Evolutionary conservation across 2,329 filamentous ascomycete species (phyloP).

Genomic region (Fusarium transvaalense): DNA sequence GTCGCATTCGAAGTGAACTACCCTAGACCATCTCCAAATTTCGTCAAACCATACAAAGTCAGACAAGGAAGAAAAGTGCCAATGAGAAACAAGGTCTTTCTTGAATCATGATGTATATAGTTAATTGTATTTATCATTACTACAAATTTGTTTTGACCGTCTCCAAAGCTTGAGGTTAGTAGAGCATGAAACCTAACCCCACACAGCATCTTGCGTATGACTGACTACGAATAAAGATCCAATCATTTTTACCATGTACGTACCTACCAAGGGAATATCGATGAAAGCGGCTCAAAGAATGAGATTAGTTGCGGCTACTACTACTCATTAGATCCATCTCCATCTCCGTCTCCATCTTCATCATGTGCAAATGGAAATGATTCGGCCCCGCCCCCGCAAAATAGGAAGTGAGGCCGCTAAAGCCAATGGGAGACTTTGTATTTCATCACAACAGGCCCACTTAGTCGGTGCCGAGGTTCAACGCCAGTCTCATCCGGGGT

Average conservation of each 20-base stretch:
- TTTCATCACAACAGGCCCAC: constrained; percentile 34
- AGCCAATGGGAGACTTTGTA: constrained; percentile 29
- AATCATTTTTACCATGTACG: too few species aligned
- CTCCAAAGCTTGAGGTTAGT: background rate
- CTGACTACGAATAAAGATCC: too few species aligned
- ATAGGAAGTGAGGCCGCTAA: constrained; percentile 29
- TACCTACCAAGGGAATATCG: background rate
- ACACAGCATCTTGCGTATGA: too few species aligned
- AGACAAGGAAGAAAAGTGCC: too few species aligned
- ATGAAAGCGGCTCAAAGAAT: constrained; percentile 36
- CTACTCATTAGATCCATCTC: background rate
- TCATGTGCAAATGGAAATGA: constrained; percentile 30
- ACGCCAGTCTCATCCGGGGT: constrained; percentile 32
- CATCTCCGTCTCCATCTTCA: too few species aligned
- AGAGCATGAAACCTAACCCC: too few species aligned
- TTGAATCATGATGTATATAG: too few species aligned
- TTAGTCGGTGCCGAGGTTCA: constrained; percentile 43
- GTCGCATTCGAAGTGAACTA: background rate
- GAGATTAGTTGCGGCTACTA: background rate
- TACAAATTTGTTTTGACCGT: too few species aligned
- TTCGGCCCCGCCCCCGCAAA: constrained; percentile 43
- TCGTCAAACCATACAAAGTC: background rate
- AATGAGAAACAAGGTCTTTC: background rate
- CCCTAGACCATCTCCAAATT: background rate
- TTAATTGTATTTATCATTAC: too few species aligned